Base-by-base conservation (phyloP, 2,329 filamentous ascomycete species). In the Exophiala lecanii-corni region DNA sequence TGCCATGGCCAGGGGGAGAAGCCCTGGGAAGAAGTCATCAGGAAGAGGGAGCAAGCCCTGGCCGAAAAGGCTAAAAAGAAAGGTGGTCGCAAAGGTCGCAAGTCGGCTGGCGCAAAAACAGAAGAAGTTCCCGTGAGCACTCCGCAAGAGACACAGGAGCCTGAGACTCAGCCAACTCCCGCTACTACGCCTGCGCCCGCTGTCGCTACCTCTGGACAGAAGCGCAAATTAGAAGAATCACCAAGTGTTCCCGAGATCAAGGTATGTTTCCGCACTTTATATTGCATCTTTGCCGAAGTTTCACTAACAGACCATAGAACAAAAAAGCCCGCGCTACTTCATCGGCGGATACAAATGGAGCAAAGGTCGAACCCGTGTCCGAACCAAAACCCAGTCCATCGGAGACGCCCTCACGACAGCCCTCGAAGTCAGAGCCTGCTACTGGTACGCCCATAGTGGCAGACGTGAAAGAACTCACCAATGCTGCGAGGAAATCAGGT, bases 1-100 rank as follows among this genome's bases (percentile, higher is more conserved):
- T 9, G 86, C 83, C 44, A 83, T 96, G 43, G 78, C 74, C 15
- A 78, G 31, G 92, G 91, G 4, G 87, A 95, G 67, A 84, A 82
- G 64, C 85, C 88, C 0, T 97, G 92, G 92, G 84, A 89, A 60
- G 78, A 77, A 40, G 72, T 79, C 26, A 78, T 81, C 10, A 77
- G 75, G 55, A 71, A 69, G 38, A 75, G 82, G 55, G 79, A 83
- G 56, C 76, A 78, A 39, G 79, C 82, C 51, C 70, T 76, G 43
- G 70, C 76, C 41, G 69, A 65, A 67, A 75, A 64, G 68, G 75
- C 64, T 73, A 77, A 65, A 61, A 75, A 64, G 66, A 79, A 72
- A 66, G 78, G 69, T 67, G 75, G 73, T 53, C 67, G 69, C 47
- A 75, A 71, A 55, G 70, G 67, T 63, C 76, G 78, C 36, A 79